Base-by-base conservation (phyloP, 345 rosid genomes). In the Alliaria petiolata region DNA sequence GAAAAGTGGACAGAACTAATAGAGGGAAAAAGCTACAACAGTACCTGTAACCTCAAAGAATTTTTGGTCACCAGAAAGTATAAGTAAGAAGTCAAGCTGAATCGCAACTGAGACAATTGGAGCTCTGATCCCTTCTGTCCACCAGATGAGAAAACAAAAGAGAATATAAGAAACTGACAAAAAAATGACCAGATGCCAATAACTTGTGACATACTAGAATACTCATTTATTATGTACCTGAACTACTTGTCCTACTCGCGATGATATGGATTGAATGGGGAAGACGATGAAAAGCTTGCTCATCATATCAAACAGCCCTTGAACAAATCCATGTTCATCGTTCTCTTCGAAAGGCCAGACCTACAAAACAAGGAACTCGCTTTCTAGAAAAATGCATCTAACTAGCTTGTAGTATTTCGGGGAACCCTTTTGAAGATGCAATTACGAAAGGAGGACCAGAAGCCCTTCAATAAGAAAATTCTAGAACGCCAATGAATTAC, bases 301-400 rank as follows among this genome's bases (percentile, higher is more conserved):
- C 93, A 89, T 93, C 91, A 91, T 83, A 53, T 82, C 81, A 78
- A 87, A 91, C 50, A 93, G 87, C 53, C 87, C 92, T 91, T 91
- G 97, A 75, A 91, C 89, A 83, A 89, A 84, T 57, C 97, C 97
- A 78, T 78, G 83, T 65, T 85, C 87, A 8, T 83, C 87, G 45
- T 79, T 91, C 84, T 91, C 96, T 82, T 93, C 98, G 5, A 85
- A 93, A 47, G 97, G 97, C 98, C 98, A 93, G 60, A 89, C 95
- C 98, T 92, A 76, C 57, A 47, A 42, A 31, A 56, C 61, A 76
- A 49, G 58, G n/a, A 70, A 47, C 43, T 36, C 52, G 63, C 11
- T 55, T 53, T 70, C n/a, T n/a, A n/a, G n/a, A n/a, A 54, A 63
- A 36, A 49, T 45, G 1, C n/a, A 69, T 19, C 36, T 57, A 56